These are phyloP conservation scores for Tylopilus cervinicoccineus DNA, from an alignment of 768 basidiomycete species.

Conservation along the genomic window DNA sequence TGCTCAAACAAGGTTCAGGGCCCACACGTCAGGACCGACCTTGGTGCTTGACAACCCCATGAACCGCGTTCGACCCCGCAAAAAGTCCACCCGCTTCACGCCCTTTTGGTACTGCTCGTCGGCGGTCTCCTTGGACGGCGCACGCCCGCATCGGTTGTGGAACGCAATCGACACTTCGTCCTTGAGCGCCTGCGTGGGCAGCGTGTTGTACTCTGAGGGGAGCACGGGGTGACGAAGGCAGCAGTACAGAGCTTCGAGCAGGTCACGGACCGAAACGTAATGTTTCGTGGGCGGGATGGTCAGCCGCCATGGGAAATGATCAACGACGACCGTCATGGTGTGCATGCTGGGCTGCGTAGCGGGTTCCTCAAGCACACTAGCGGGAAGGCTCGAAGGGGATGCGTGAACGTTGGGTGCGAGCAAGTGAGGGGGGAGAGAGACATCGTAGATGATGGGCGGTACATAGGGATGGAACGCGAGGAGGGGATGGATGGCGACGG, in stretches of 20 bases:
- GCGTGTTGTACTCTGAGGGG: constrained; percentile 36
- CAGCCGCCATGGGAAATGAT: constrained; percentile 33
- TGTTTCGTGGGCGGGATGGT: constrained; percentile 26
- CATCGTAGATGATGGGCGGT: constrained; percentile 21
- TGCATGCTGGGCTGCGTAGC: constrained; percentile 30
- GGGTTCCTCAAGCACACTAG: constrained; percentile 22
- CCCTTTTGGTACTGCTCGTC: constrained; percentile 44
- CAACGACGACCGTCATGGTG: constrained; percentile 28
- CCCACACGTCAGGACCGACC: constrained; percentile 36
- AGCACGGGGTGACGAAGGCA: constrained; percentile 40
- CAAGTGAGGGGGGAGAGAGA: constrained; percentile 15
- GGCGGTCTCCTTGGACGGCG: constrained; percentile 27
- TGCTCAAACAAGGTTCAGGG: constrained; percentile 26
- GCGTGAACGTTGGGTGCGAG: constrained; percentile 24
- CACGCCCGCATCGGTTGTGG: constrained; percentile 35
- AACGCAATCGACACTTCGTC: constrained; percentile 42
- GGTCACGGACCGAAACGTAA: constrained; percentile 43
- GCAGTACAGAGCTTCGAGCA: constrained; percentile 43
- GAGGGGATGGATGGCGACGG: constrained; percentile 28
- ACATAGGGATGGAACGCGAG: constrained; percentile 28
- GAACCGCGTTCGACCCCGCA: constrained; percentile 41
- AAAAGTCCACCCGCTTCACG: constrained; percentile 53
- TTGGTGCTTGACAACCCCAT: constrained; percentile 42
- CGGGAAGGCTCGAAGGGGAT: constrained; percentile 23
- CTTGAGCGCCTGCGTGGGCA: constrained; percentile 32